Percentiles rank a stretch among this genome's conserved stretches.
Conservation (phyloP, 202 grass and related monocot species). For the Musa balbisiana region DNA sequence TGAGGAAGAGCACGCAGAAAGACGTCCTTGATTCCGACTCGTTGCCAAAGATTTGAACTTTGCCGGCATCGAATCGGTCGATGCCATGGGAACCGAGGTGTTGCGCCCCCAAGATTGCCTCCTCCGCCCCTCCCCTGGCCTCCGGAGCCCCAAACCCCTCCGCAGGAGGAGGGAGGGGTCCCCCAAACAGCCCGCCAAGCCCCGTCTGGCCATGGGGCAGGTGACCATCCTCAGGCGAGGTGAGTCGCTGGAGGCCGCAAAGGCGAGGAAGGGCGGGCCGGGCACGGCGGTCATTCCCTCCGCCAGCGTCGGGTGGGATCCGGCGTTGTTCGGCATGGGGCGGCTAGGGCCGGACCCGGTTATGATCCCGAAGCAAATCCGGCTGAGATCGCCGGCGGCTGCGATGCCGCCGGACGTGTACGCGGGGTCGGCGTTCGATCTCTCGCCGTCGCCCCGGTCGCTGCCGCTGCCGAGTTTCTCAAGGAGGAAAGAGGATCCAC, state of each 20-base stretch:
- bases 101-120: conserved; percentile 42
- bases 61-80: not conserved
- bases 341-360: conserved; percentile 11
- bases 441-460: conserved; percentile 45
- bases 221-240: not conserved
- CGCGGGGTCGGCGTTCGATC: conserved; percentile 42
- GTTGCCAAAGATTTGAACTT: not conserved
- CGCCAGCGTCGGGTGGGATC: not conserved
- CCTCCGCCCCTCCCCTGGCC: not conserved
- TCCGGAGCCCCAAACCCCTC: not conserved
- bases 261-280: not conserved
- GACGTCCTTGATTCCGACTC: not conserved
- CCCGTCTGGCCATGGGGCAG: not conserved
- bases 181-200: conserved; percentile 13
- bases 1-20: too few species aligned
- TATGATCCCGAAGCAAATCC: not conserved
- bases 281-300: too few species aligned
- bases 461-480: conserved; percentile 51
- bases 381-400: not conserved
- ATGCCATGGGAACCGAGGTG: conserved; percentile 47
- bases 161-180: not conserved
- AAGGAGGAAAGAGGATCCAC: conserved; percentile 3
- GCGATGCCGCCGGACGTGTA: conserved; percentile 21
- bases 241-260: not conserved
- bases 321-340: not conserved